Conservation (phyloP, 768 basidiomycete species). For the Lyophyllum atratum region DNA sequence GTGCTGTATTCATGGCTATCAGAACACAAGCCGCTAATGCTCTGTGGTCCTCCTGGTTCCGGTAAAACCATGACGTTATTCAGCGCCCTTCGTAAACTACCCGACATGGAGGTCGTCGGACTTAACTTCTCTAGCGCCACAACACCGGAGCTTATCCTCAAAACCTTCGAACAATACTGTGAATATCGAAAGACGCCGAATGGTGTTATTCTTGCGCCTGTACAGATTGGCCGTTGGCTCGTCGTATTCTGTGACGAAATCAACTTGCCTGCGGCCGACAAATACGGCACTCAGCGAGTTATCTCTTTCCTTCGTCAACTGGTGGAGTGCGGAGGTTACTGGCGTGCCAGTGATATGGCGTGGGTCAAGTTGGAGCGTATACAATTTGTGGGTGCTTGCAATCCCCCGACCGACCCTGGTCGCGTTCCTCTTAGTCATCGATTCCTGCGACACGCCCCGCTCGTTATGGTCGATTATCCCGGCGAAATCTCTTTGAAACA, state of each 20-base stretch:
- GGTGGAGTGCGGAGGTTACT: conserved; percentile 93
- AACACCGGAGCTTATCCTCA: conserved; percentile 95
- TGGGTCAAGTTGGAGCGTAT: conserved; percentile 99
- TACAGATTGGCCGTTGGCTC: conserved; percentile 96
- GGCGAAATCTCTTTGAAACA: conserved; percentile 96
- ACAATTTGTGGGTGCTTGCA: conserved; percentile 99
- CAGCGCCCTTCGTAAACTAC: conserved; percentile 94
- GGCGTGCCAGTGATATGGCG: conserved; percentile 90
- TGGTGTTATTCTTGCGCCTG: conserved; percentile 92
- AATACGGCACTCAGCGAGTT: conserved; percentile 97
- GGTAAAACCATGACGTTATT: conserved; percentile 99
- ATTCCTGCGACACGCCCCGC: conserved; percentile 95
- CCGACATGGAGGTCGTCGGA: conserved; percentile 98
- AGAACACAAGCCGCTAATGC: conserved; percentile 97
- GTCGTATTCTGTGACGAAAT: conserved; percentile 99
- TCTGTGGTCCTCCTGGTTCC: conserved; percentile 99
- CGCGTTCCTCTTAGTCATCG: conserved; percentile 98
- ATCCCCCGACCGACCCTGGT: conserved; percentile 98
- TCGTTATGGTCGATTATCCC: conserved; percentile 99
- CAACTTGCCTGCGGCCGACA: conserved; percentile 94
- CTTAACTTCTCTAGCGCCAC: conserved; percentile 99
- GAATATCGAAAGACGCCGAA: conserved; percentile 99
- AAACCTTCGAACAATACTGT: conserved; percentile 99
- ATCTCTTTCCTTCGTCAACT: conserved; percentile 98
- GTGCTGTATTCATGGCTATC: conserved; percentile 98